Evolutionary conservation across 495 filamentous ascomycete genomes (phyloP).

Genomic region (Penicillium macrosclerotiorum): DNA sequence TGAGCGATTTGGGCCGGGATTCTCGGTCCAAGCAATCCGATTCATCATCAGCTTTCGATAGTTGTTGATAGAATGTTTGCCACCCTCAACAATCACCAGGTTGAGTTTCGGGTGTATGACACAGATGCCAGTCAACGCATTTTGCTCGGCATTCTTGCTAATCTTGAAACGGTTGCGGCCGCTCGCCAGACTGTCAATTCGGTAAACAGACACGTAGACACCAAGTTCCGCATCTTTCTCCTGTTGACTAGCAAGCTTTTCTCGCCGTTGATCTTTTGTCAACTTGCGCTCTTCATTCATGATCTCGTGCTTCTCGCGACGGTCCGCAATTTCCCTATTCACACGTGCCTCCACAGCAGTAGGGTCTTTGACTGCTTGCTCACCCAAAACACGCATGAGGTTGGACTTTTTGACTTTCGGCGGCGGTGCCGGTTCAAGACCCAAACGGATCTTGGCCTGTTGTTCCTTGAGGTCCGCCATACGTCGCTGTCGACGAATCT

Average conservation of each 20-base stretch:
- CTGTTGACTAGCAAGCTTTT: constrained; percentile 81
- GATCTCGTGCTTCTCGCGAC: constrained; percentile 69
- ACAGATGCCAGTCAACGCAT: constrained; percentile 79
- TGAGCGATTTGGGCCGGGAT: constrained; percentile 65
- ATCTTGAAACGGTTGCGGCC: constrained; percentile 93
- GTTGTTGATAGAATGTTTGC: constrained; percentile 69
- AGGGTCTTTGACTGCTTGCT: constrained; percentile 95
- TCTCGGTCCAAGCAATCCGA: constrained; percentile 93
- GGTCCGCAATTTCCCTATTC: constrained; percentile 83
- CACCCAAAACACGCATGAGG: constrained; percentile 94
- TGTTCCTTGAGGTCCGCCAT: constrained; percentile 92
- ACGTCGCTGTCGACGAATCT: constrained; percentile 83
- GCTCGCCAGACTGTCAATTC: constrained; percentile 81
- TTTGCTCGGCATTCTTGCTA: constrained; percentile 84
- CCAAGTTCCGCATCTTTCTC: constrained; percentile 86
- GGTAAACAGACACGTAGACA: constrained; percentile 79
- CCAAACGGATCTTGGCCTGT: constrained; percentile 91
- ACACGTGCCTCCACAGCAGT: constrained; percentile 96
- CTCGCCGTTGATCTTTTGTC: constrained; percentile 83
- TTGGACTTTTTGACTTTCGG: constrained; percentile 96
- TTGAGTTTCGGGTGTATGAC: constrained; percentile 86
- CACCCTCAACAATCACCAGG: constrained; percentile 89
- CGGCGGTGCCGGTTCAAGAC: constrained; percentile 81
- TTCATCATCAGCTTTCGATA: constrained; percentile 91
- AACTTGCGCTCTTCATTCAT: constrained; percentile 86